Evolutionary conservation across 805 yeast species (phyloP), one percentile per base, ranked within the genome.

Genomic region (Limtongozyma cylindracea): DNA sequence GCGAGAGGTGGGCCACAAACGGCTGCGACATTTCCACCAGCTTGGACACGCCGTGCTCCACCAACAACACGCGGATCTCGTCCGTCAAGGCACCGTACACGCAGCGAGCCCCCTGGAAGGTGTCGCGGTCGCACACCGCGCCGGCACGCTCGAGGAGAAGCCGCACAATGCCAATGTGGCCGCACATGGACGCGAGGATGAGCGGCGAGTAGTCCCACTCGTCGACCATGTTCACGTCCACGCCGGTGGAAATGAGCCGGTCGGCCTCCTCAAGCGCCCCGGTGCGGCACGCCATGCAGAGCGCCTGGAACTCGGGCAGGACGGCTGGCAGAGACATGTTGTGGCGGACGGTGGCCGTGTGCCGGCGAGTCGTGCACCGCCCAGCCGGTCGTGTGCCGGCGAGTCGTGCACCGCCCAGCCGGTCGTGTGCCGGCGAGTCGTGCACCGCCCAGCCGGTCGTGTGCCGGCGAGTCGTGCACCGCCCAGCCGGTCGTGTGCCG

Each of bases 61-160:
- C 34, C 23, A 74, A 41, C 11, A 70, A 37, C 19, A 57, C 54
- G 20, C 80, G 41, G 13, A 74, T 74, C 4, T 47, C 38, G 34
- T 71, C 78, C 10, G 57, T 74, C 25, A 74, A 41, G 0, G 91
- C 88, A 3, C 82, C 88, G 34, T 74, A 72, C 3, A 73, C 52
- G 30, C 84, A 72, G 20, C 53, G 51, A 8, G 70, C 76, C 3
- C 91, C 88, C 38, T 72, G 74, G 34, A 65, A 65, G n/a, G 80
- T 67, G 35, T 73, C 84, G 33, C 77, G 53, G 38, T 71, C 82
- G 38, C 84, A 72, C 6, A 64, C 52, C 0, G 88, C 78, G 6
- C 91, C 91, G n/a, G n/a, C n/a, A 19, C 50, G 29, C 20, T 58
- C 52, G 7, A 74, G 45, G 12, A 74, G 43, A 21, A 66, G 38